Conservation (phyloP, 1,284 basidiomycete genomes). For the Pascua sp. region DNA sequence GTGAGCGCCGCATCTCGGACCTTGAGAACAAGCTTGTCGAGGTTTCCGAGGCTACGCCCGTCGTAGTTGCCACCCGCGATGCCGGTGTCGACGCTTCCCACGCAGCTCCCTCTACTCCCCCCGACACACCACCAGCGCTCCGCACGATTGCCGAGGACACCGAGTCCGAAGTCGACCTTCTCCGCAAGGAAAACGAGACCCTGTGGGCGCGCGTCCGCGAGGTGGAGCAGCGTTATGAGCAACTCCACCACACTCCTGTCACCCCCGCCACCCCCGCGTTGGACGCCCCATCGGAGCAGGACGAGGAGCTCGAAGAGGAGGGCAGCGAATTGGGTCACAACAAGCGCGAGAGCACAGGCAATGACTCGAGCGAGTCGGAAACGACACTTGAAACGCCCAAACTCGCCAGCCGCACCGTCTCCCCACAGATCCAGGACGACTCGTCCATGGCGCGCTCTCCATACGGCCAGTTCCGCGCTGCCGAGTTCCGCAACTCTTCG, state of each 20-base stretch:
- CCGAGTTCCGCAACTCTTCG: slow-evolving; percentile 13
- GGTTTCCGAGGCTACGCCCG: slow-evolving; percentile 55
- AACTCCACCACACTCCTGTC: background rate
- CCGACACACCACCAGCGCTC: slow-evolving; percentile 18
- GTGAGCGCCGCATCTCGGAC: slow-evolving; percentile 68
- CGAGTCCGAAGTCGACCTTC: slow-evolving; percentile 60
- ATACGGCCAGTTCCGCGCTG: slow-evolving; percentile 52
- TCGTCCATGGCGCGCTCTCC: slow-evolving; percentile 90
- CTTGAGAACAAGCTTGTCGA: slow-evolving; percentile 71
- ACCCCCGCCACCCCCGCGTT: slow-evolving; percentile 9
- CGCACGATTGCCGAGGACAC: slow-evolving; percentile 54
- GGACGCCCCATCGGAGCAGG: slow-evolving; percentile 13
- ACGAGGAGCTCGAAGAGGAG: slow-evolving; percentile 20
- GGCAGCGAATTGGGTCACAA: slow-evolving; percentile 2
- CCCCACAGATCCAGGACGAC: slow-evolving; percentile 49
- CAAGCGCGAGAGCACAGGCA: slow-evolving; percentile 17
- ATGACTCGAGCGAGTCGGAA: slow-evolving; percentile 24
- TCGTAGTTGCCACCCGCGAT: slow-evolving; percentile 1
- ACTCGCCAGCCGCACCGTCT: slow-evolving; percentile 15
- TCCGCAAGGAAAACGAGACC: slow-evolving; percentile 48
- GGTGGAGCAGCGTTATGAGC: slow-evolving; percentile 13
- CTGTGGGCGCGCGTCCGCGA: slow-evolving; percentile 13
- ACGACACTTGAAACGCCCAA: slow-evolving; percentile 17
- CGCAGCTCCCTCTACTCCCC: slow-evolving; percentile 13
- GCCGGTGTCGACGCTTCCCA: background rate